These are phyloP conservation scores for Chaetoceros tenuissimus DNA, from an alignment of 108 stramenopile genomes.

Conservation along the genomic window DNA sequence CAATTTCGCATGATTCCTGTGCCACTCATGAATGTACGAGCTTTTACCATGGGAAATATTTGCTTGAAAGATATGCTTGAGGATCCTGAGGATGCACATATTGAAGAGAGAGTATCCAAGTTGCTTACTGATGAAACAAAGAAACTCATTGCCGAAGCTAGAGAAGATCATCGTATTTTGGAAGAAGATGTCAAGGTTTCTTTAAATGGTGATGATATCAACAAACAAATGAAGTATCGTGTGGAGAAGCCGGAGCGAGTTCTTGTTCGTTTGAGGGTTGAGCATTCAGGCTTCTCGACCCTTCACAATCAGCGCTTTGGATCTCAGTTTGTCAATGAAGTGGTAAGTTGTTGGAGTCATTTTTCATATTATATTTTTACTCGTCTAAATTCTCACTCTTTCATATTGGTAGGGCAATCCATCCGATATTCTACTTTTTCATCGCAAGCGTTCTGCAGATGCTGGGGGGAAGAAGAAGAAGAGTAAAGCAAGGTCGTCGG, in stretches of 20 bases:
- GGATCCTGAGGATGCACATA: conserved; percentile 72
- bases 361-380: conserved; percentile 3
- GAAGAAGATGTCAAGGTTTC: background rate
- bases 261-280: conserved; percentile 89
- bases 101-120: conserved; percentile 59
- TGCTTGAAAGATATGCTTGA: conserved; percentile 33
- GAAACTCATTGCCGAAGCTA: conserved; percentile 15
- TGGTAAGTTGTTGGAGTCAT: conserved; percentile 24
- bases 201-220: conserved; percentile 28
- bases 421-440: conserved; percentile 77
- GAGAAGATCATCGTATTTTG: background rate
- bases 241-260: conserved; percentile 75
- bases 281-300: conserved; percentile 89
- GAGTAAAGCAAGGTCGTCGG: conserved; percentile 8
- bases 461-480: conserved; percentile 12
- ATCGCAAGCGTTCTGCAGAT: conserved; percentile 39
- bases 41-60: conserved; percentile 72
- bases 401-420: conserved; percentile 56
- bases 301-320: conserved; percentile 91
- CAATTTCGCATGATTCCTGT: conserved; percentile 69
- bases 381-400: background rate
- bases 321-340: conserved; percentile 81
- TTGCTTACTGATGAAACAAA: conserved; percentile 34
- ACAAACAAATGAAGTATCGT: conserved; percentile 28
- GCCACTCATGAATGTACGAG: conserved; percentile 70